phyloP scores from a whole-genome alignment of 176 grass and related monocot genomes.

The Luzula sylvatica region DNA sequence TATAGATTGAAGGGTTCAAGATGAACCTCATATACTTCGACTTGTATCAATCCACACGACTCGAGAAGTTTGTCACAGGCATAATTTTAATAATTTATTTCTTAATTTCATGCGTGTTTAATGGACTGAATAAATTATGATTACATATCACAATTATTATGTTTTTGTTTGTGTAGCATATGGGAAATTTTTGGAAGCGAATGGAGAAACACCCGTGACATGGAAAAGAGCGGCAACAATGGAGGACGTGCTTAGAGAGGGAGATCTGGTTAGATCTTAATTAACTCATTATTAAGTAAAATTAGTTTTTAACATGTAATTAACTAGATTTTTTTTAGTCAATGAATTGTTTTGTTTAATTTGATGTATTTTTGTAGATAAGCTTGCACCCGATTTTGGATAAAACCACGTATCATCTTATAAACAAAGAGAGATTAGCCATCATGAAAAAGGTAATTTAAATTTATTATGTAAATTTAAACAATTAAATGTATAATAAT shows the following conservation, averaged over 20 bases:
- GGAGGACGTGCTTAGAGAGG: conserved; percentile 93
- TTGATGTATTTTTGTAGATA: conserved; percentile 37
- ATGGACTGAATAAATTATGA: not conserved
- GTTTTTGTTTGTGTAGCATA: conserved; percentile 37
- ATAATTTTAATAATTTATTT: conserved; percentile 5
- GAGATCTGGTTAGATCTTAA: conserved; percentile 54
- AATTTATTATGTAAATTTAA: not conserved
- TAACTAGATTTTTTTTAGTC: not conserved
- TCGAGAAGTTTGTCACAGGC: conserved; percentile 96
- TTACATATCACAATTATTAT: not conserved
- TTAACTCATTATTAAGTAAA: not conserved
- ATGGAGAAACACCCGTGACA: conserved; percentile 74
- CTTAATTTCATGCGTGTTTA: not conserved
- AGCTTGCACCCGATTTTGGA: conserved; percentile 87
- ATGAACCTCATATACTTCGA: conserved; percentile 98
- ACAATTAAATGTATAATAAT: not conserved
- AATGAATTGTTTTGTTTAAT: not conserved
- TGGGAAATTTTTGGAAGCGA: conserved; percentile 77
- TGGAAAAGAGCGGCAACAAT: conserved; percentile 93
- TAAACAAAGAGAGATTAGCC: conserved; percentile 78
- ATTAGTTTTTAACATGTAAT: not conserved
- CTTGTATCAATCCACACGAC: conserved; percentile 76
- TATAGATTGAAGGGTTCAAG: conserved; percentile 90
- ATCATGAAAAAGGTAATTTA: conserved; percentile 84
- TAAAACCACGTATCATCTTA: conserved; percentile 98